Evolutionary conservation across 2,329 filamentous ascomycete genomes (phyloP).

Genomic region (Sphaerulina populicola): DNA sequence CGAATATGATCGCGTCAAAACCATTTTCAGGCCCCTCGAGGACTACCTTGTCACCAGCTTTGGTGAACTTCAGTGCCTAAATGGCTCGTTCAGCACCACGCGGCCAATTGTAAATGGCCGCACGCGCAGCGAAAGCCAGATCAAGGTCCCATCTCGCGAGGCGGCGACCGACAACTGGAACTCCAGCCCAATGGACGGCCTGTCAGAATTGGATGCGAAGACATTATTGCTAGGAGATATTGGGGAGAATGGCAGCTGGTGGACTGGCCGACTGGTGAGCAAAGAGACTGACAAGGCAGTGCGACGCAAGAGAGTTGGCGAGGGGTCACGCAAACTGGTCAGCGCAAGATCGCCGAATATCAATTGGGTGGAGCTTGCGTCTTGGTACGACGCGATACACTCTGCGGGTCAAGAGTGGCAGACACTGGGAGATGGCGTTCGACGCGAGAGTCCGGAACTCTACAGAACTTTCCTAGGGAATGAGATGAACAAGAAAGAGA

Average conservation of each 20-base stretch:
- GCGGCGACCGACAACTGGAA: constrained; percentile 13
- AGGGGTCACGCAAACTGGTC: constrained; percentile 36
- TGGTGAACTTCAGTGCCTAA: constrained; percentile 62
- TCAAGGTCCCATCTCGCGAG: constrained; percentile 33
- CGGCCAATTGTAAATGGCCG: constrained; percentile 36
- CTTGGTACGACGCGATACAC: constrained; percentile 66
- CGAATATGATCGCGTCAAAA: constrained; percentile 40
- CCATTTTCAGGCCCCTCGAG: constrained; percentile 67
- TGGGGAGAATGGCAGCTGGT: constrained; percentile 75
- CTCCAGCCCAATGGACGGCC: constrained; percentile 34
- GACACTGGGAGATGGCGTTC: constrained; percentile 44
- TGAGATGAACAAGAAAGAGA: constrained; percentile 34
- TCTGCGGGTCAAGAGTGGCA: constrained; percentile 62
- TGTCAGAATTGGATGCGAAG: constrained; percentile 64
- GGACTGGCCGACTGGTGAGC: constrained; percentile 53
- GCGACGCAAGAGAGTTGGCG: constrained; percentile 27
- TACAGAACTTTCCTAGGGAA: constrained; percentile 42
- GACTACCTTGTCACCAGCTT: constrained; percentile 67
- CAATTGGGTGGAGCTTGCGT: constrained; percentile 61
- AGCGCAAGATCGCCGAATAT: constrained; percentile 58
- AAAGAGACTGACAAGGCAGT: constrained; percentile 26
- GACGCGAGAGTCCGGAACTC: constrained; percentile 18
- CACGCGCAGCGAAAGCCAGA: constrained; percentile 40
- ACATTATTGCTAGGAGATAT: constrained; percentile 65
- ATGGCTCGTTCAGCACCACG: constrained; percentile 60